A percentile compares a stretch with the other conserved stretches of the same genome.
These are phyloP conservation scores for Eucalyptus virginea DNA, from an alignment of 345 rosid genomes.

Conservation along the genomic window DNA sequence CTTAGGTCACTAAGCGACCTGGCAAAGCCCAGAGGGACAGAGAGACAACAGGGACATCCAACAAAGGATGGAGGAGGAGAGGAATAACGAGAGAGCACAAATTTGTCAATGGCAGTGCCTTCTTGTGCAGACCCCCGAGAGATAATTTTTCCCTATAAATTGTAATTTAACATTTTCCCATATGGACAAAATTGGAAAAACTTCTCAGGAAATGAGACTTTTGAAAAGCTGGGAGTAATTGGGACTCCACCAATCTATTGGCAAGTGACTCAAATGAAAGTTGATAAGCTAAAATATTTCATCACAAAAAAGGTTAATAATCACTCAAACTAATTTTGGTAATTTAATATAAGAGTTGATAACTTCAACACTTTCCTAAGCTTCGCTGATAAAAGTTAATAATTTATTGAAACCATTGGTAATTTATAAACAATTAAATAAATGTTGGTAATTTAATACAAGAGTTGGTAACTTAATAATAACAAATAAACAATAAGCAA, in stretches of 20 bases:
- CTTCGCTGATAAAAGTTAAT: no score
- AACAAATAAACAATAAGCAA: background rate
- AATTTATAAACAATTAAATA: no score
- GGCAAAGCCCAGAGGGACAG: background rate
- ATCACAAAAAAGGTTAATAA: no score
- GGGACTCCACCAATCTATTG: background rate
- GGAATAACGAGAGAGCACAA: background rate
- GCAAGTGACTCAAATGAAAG: background rate
- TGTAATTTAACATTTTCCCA: background rate
- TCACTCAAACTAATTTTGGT: no score
- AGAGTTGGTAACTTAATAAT: background rate
- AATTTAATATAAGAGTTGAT: no score
- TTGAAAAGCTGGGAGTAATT: conserved; percentile 3
- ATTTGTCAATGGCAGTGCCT: background rate
- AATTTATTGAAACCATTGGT: no score
- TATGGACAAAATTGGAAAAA: no score
- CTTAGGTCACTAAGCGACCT: background rate
- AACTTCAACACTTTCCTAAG: no score
- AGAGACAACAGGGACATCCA: background rate
- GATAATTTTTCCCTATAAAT: background rate
- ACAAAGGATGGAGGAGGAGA: background rate
- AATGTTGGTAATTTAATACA: no score
- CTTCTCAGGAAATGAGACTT: background rate
- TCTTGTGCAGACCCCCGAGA: background rate
- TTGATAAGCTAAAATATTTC: background rate